Base-by-base conservation (phyloP, 345 rosid genomes). In the Luvunga scandens region DNA sequence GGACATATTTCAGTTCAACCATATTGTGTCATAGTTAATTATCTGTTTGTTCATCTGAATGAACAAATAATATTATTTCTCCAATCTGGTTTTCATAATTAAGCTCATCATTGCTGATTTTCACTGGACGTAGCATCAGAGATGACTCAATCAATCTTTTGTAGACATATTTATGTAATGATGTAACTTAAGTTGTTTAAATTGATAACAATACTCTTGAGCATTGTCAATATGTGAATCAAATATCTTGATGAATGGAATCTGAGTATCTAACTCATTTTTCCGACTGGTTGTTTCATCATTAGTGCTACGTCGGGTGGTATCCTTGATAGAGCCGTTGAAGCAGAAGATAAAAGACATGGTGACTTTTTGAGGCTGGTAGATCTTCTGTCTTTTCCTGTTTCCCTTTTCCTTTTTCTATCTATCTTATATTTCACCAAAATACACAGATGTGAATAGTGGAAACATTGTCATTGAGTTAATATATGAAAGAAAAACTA, bases 301-400 rank as follows among this genome's bases (percentile, higher is more conserved):
- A 1, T 71, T 81, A 94, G 99, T 88, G 91, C 98, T 65, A 91
- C 99, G 38, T 77, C 98, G 0, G 99, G 99, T 9, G 99, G 99
- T 28, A 94, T 96, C 76, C 93, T 96, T 31, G 99, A 96, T 83
- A 91, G 95, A 83, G 98, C 98, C 56, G 89, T 94, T 80, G 95
- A 94, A 83, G 99, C 99, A 42, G 99, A 96, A 87, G 99, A 94
- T 72, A 85, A 80, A 62, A 94, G 78, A 87, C 99, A 96, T 79
- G 98, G 97, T 21, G 99, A 96, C 88, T 87, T 94, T 84, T 78
- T 96, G 88, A 90, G 98, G 87, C 97, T 96, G 94, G 98, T 96
- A 89, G 45, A 75, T 42, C 69, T 36, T 59, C 71, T 76, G 27
- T 30, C 18, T 50, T 66, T 78, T 73, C 50, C 50, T 45, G 5